These are phyloP conservation scores for Schizothecium vesticola DNA, from an alignment of 495 filamentous ascomycete species.

Conservation along the genomic window DNA sequence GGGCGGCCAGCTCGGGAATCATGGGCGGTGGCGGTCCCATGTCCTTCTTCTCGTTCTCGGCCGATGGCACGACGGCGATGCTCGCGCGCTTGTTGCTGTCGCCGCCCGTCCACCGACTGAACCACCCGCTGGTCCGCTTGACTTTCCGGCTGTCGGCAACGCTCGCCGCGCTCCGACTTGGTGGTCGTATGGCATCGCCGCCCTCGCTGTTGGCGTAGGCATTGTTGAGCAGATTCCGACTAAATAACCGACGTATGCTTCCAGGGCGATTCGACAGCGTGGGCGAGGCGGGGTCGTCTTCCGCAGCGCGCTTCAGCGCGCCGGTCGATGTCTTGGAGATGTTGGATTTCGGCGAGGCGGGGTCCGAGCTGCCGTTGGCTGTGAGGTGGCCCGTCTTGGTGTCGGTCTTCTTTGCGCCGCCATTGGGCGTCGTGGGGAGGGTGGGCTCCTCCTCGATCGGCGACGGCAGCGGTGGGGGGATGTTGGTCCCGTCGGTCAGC, in stretches of 20 bases:
- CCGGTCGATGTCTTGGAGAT: slow-evolving; percentile 23
- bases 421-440: slow-evolving; percentile 30
- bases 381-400: not conserved
- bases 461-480: slow-evolving; percentile 50
- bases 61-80: slow-evolving; percentile 16
- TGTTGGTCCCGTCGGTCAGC: slow-evolving; percentile 53
- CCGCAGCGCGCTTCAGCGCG: slow-evolving; percentile 36
- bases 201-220: slow-evolving; percentile 38
- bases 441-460: slow-evolving; percentile 41
- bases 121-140: slow-evolving; percentile 47
- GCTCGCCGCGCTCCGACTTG: slow-evolving; percentile 33
- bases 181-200: slow-evolving; percentile 28
- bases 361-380: slow-evolving; percentile 30
- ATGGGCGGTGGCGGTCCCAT: slow-evolving; percentile 51
- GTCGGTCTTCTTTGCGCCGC: slow-evolving; percentile 19
- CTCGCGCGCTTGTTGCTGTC: slow-evolving; percentile 32
- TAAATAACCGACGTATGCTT: slow-evolving; percentile 44
- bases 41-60: slow-evolving; percentile 32
- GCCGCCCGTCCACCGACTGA: slow-evolving; percentile 36
- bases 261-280: slow-evolving; percentile 38
- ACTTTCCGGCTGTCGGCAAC: slow-evolving; percentile 36
- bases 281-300: slow-evolving; percentile 42
- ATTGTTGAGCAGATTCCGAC: slow-evolving; percentile 40
- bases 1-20: slow-evolving; percentile 52
- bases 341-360: slow-evolving; percentile 30